Evolutionary conservation across 202 grass and related monocot species (phyloP).

Genomic region (Setaria viridis): DNA sequence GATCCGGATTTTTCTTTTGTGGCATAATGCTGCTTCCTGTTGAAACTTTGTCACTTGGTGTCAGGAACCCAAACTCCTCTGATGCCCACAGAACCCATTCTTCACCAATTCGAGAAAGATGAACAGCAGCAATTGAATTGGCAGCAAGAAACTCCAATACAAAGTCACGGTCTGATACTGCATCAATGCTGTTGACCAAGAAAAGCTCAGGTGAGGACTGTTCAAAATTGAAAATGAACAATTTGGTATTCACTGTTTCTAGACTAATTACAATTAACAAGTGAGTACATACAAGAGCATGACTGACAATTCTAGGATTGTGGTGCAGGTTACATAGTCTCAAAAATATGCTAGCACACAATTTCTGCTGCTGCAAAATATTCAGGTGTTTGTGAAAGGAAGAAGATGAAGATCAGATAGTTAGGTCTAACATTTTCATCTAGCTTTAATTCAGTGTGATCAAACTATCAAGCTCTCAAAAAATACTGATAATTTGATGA

Average conservation of each 20-base stretch:
- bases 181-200: constrained; percentile 73
- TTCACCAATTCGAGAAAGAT: constrained; percentile 95
- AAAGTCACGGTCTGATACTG: constrained; percentile 96
- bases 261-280: neutral
- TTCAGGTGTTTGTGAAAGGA: neutral
- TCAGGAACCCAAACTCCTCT: constrained; percentile 94
- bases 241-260: neutral
- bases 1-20: constrained; percentile 98
- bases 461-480: neutral
- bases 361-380: neutral
- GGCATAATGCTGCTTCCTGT: constrained; percentile 99
- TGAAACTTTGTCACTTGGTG: constrained; percentile 89
- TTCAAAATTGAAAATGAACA: neutral
- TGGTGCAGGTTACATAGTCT: neutral
- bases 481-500: neutral
- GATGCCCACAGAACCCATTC: constrained; percentile 99
- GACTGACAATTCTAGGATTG: neutral
- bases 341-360: neutral
- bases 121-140: constrained; percentile 83
- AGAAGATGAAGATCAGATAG: neutral
- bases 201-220: neutral
- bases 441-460: neutral
- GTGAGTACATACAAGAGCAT: neutral
- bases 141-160: constrained; percentile 85
- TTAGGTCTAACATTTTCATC: neutral